Evolutionary conservation across 352 stramenopile species (phyloP), one percentile per base, ranked within the genome.

Genomic region (Phytophthora ohioensis): DNA sequence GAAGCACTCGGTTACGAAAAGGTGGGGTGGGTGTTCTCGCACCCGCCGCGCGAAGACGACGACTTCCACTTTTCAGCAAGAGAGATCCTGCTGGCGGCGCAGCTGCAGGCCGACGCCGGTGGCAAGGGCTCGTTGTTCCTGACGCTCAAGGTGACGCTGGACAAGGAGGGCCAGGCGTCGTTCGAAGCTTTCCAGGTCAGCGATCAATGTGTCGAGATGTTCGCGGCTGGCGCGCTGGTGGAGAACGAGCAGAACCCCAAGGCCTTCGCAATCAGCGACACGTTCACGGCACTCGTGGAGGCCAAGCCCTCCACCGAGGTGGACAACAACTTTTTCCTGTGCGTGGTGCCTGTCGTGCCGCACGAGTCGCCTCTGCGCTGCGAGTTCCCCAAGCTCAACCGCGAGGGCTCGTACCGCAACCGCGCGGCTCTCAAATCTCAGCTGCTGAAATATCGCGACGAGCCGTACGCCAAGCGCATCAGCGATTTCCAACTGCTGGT

Each of bases 181-280:
- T 98, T 99, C 30, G 96, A 99, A 57, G 97, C 96, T 12, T 99
- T 99, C 80, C 97, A 99, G 84, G 85, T 99, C 42, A 98, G 88
- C 65, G 88, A 98, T 74, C 96, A 99, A 75, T 99, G 96, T 75
- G 98, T 99, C 80, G 97, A 99, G 62, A 99, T 99, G 97, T 98
- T 98, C 41, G 96, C 95, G 21, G 94, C 97, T 64, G 96, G 97
- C 58, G 97, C 95, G 39, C 64, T 99, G 36, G 72, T 97, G 46
- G 85, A 98, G 55, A 89, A 95, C 68, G 84, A 93, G 5, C 78
- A 79, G 27, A 90, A 99, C 79, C 92, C 93, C 5, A 97, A 95
- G 80, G 84, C 85, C 57, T 98, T 93, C 69, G 77, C 85, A n/a
- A 86, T 99, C 5, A 92, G 92, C 68, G 91, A 98, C 21, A 27